Percentiles rank a stretch among this genome's conserved stretches.
These are phyloP conservation scores for Metschnikowia colocasiae DNA, from an alignment of 805 yeast species.

Conservation along the genomic window DNA sequence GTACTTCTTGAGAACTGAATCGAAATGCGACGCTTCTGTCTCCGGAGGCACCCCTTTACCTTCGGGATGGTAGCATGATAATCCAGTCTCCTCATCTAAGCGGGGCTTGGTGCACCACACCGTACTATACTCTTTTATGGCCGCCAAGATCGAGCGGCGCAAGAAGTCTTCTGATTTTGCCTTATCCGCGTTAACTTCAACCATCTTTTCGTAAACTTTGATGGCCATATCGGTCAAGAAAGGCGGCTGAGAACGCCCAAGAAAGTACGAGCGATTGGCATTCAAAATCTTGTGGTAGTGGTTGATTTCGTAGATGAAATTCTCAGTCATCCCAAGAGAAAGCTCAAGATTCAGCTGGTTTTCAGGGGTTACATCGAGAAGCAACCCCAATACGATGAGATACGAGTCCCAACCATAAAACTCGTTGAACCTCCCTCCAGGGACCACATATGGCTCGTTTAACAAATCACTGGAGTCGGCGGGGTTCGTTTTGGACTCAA, in stretches of 20 bases:
- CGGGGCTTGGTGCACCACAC: constrained; percentile 83
- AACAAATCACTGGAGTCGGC: constrained; percentile 47
- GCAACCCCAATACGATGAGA: constrained; percentile 80
- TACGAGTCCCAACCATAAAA: constrained; percentile 98
- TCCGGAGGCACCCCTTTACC: constrained; percentile 97
- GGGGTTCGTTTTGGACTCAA: constrained; percentile 66
- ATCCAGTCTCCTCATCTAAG: constrained; percentile 65
- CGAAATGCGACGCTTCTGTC: constrained; percentile 87
- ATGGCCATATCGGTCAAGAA: constrained; percentile 90
- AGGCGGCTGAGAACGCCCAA: constrained; percentile 95
- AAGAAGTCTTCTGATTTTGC: constrained; percentile 45
- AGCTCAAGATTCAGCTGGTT: constrained; percentile 52
- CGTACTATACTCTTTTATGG: constrained; percentile 77
- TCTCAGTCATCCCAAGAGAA: constrained; percentile 87
- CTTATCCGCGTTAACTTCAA: constrained; percentile 39
- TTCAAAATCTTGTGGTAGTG: constrained; percentile 91
- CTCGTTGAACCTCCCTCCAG: constrained; percentile 97
- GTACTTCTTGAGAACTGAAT: constrained; percentile 63
- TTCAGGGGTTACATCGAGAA: constrained; percentile 46
- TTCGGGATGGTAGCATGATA: constrained; percentile 86
- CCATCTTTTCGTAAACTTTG: constrained; percentile 58
- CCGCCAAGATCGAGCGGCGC: constrained; percentile 63
- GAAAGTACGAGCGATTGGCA: constrained; percentile 89
- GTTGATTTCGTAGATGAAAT: constrained; percentile 83
- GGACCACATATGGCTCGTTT: constrained; percentile 87